Base-by-base conservation (phyloP, 2,329 filamentous ascomycete species). In the Fusarium devonianum region DNA sequence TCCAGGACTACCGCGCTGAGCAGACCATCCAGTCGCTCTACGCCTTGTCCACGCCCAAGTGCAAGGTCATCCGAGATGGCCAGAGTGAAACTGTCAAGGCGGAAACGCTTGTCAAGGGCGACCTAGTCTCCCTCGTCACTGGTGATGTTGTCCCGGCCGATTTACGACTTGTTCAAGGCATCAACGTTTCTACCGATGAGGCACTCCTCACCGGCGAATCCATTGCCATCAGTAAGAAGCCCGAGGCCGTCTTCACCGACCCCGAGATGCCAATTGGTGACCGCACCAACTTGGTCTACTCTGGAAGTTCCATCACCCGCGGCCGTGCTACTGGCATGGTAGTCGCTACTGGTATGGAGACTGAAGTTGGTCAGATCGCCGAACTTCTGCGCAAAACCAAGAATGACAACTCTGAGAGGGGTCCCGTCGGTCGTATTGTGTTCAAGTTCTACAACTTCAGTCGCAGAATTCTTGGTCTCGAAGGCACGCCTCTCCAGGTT, bases 401-500 rank as follows among this genome's bases (percentile, higher is more conserved):
- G 68, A 75, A 65, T 67, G 78, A 70, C 62, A 77, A 73, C 32
- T 57, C 64, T 10, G 65, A 67, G 28, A 68, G 68, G 35, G 68
- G 70, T 35, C 73, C 82, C 62, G 74, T 83, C 36, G 68, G 67
- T 59, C 69, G 74, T 34, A 69, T 73, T 21, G 65, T 76, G 56
- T 74, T 75, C 62, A 74, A 74, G 48, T 71, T 70, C 54, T 74
- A 75, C 50, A 72, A 73, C 47, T 73, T 71, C 39, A 49, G 69
- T 43, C 77, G 80, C 34, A 79, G 79, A 58, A 77, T 89, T 52
- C 78, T 89, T 32, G 87, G 84, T 45, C 71, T 87, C 3, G 80
- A 89, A 44, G 91, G 91, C 38, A 96, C 92, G 2, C 92, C 92
- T 1, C 77, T 96, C 34, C 90, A 95, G 73, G 86, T 88, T 59